Percentiles rank a stretch among this genome's conserved stretches.
Evolutionary conservation across 306 rosid genomes (phyloP).

Genomic region (Benincasa hispida): DNA sequence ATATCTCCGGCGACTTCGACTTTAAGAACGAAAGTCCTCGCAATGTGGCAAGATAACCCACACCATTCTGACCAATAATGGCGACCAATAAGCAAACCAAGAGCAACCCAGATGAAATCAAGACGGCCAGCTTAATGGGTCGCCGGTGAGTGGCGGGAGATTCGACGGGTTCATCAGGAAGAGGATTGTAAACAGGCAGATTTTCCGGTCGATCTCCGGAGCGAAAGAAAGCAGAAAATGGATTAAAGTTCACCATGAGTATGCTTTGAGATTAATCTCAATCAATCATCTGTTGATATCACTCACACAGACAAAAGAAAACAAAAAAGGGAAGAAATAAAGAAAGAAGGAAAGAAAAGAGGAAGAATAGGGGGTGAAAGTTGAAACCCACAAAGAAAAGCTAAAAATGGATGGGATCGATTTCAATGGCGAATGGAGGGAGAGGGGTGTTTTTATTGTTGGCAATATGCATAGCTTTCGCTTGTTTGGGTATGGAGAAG

Average conservation of each 20-base stretch:
- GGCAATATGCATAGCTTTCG: too few relatives aligned
- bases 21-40: not conserved
- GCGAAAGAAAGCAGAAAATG: slow-evolving; percentile 4
- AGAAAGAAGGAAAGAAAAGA: not conserved
- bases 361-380: too few relatives aligned
- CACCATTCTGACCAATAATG: slow-evolving; percentile 4
- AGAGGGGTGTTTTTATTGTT: not conserved
- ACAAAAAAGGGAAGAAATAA: not conserved
- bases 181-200: slow-evolving; percentile 28
- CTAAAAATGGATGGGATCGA: not conserved
- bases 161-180: slow-evolving; percentile 15
- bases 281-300: not conserved
- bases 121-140: slow-evolving; percentile 12
- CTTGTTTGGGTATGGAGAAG: not conserved
- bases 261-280: not conserved
- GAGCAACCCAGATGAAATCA: slow-evolving; percentile 27
- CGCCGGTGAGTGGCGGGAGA: not conserved
- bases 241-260: slow-evolving; percentile 16
- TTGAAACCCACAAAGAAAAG: not conserved
- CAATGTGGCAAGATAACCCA: not conserved
- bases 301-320: not conserved
- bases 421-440: not conserved
- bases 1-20: not conserved
- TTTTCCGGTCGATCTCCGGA: not conserved
- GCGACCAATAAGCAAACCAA: slow-evolving; percentile 24